Base-by-base conservation (phyloP, 306 rosid genomes). In the Clitoria ternatea region DNA sequence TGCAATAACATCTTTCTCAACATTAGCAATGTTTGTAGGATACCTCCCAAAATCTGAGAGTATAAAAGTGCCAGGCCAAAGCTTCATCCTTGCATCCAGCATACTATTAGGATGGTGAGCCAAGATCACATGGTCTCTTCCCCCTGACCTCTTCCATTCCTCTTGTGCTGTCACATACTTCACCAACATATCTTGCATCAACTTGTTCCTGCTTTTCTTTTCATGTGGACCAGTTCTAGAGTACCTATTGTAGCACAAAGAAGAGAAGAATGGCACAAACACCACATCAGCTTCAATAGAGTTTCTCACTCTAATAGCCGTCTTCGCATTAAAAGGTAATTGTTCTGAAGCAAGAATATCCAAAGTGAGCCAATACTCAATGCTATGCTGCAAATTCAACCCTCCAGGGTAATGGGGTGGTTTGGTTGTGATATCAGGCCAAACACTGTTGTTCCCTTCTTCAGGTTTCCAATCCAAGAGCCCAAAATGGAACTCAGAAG, bases 61-160 rank as follows among this genome's bases (percentile, higher is more conserved):
- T 62, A 91, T 79, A 61, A 86, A 91, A 2, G 85, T 76, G 3
- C 90, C 92, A 43, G 90, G 85, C 89, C 92, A 91, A 4, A 91
- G 53, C 37, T 87, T 80, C 68, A 40, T 80, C 74, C 97, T 85
- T 3, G 92, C 96, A 47, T 86, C 85, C 70, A 83, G 70, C 88
- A 91, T 83, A 64, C 97, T 91, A 72, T 91, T 91, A 0, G 97
- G 97, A 83, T 91, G 96, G 61, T 91, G 97, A 7, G 92, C 97
- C 77, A 91, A 56, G 37, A 91, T 80, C 81, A 91, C 76, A 80
- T 91, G 97, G 49, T 91, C 96, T 53, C 49, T 70, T 52, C 97
- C 97, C 18, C 92, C 89, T 11, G 89, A 88, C 5, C 67, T 82
- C 79, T 81, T 86, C 97, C 97, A 91, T 48, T 85, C 91, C 80